Percentiles rank a stretch among this genome's conserved stretches.
These are phyloP conservation scores for Lasiodiplodia hormozganensis DNA, from an alignment of 2,329 filamentous ascomycete species.

Conservation along the genomic window DNA sequence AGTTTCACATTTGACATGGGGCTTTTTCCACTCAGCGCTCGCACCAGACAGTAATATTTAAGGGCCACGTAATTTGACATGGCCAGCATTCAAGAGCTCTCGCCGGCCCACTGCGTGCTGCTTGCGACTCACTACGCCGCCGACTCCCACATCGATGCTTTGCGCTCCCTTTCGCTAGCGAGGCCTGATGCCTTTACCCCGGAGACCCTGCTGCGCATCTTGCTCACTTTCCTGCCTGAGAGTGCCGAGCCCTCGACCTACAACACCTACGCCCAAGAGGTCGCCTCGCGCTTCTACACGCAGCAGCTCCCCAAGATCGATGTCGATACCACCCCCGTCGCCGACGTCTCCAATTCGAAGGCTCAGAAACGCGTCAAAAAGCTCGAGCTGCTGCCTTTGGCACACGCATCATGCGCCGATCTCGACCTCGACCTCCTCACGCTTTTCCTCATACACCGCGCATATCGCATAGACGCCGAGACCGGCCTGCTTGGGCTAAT, in stretches of 20 bases:
- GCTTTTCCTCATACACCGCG: conserved; percentile 71
- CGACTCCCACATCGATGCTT: conserved; percentile 67
- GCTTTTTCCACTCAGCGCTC: background rate
- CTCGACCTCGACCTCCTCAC: conserved; percentile 63
- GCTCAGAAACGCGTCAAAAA: conserved; percentile 69
- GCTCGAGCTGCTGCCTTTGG: conserved; percentile 67
- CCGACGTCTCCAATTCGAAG: conserved; percentile 66
- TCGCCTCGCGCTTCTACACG: conserved; percentile 59
- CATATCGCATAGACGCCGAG: conserved; percentile 72
- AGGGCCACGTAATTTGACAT: conserved; percentile 21
- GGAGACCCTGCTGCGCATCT: conserved; percentile 72
- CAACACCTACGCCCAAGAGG: conserved; percentile 64
- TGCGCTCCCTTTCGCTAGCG: conserved; percentile 66
- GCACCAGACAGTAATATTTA: conserved; percentile 2
- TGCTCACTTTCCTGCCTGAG: conserved; percentile 81
- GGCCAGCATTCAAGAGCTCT: conserved; percentile 47
- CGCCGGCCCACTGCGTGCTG: conserved; percentile 72
- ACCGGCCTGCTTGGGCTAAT: conserved; percentile 75
- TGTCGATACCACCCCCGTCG: conserved; percentile 64
- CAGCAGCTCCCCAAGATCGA: conserved; percentile 45
- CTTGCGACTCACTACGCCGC: conserved; percentile 74
- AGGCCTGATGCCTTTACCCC: conserved; percentile 66
- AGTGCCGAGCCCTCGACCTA: conserved; percentile 69
- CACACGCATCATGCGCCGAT: conserved; percentile 55
- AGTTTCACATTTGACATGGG: conserved; percentile 12